Conservation (phyloP, 441 rosid genomes). For the Pelargonium fulgidum region DNA sequence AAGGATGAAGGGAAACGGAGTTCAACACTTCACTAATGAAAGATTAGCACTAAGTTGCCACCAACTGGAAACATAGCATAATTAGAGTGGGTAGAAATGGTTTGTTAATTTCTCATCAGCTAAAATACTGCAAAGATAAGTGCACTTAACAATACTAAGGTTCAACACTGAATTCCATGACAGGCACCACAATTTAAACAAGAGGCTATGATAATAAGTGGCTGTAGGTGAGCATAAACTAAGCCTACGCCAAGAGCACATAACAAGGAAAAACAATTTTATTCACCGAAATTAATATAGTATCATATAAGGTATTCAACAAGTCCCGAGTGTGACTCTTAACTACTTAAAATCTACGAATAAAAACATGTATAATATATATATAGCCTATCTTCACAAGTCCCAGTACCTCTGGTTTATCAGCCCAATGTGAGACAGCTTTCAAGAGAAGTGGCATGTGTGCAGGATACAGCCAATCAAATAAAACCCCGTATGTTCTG, state of each 20-base stretch:
- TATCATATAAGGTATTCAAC: background rate
- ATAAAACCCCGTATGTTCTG: conserved; percentile 82
- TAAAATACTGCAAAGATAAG: background rate
- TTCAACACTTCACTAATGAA: background rate
- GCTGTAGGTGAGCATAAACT: too few relatives aligned
- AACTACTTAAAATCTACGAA: background rate
- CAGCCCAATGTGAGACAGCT: conserved; percentile 88
- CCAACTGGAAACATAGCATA: background rate
- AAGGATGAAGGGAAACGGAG: background rate
- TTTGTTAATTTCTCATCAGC: background rate
- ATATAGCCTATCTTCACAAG: background rate
- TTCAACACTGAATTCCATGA: background rate
- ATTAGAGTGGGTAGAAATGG: background rate
- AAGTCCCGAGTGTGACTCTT: background rate
- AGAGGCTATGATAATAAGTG: too few relatives aligned
- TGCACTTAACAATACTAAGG: background rate
- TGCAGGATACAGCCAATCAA: conserved; percentile 97
- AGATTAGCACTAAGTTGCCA: background rate
- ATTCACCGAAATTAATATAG: background rate
- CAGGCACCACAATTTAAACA: background rate
- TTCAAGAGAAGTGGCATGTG: conserved; percentile 95
- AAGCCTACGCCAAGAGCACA: background rate
- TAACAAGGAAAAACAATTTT: background rate
- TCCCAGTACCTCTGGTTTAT: conserved; percentile 85
- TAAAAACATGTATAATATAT: conserved; percentile 2